Evolutionary conservation across 495 filamentous ascomycete species (phyloP).

Genomic region (Aspergillus olivimuriae): DNA sequence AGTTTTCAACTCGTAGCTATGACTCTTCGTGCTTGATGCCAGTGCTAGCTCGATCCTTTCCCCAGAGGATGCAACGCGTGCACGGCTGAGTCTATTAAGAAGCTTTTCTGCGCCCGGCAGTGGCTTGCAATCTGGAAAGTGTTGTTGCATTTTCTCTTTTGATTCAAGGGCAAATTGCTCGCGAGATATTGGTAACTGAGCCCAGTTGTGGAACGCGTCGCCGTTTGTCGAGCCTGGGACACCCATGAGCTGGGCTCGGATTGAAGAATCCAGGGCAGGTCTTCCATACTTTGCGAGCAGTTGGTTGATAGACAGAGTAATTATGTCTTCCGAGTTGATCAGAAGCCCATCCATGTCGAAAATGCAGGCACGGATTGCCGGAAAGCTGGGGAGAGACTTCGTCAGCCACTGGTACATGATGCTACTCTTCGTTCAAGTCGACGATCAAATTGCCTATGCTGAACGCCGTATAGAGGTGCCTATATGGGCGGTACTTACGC

Average conservation of each 20-base stretch:
- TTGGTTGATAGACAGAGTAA: slow-evolving; percentile 25
- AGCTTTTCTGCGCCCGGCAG: slow-evolving; percentile 31
- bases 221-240: slow-evolving; percentile 21
- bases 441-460: no score
- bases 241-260: slow-evolving; percentile 19
- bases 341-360: slow-evolving; percentile 41
- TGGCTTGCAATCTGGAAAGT: slow-evolving; percentile 23
- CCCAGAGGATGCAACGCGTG: slow-evolving; percentile 7
- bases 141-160: slow-evolving; percentile 10
- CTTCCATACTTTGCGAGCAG: slow-evolving; percentile 26
- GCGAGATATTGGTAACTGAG: slow-evolving; percentile 24
- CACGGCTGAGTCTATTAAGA: slow-evolving; percentile 20
- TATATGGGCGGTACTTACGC: no score
- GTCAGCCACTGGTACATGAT: no score
- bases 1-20: slow-evolving; percentile 14
- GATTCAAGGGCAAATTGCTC: slow-evolving; percentile 26
- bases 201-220: slow-evolving; percentile 23
- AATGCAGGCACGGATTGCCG: slow-evolving; percentile 37
- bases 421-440: no score
- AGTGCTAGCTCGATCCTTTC: slow-evolving; percentile 12
- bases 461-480: no score
- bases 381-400: no score
- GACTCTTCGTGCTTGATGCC: slow-evolving; percentile 14
- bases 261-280: slow-evolving; percentile 20
- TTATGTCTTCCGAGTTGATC: slow-evolving; percentile 39